phyloP scores from a whole-genome alignment of 306 rosid species.

The Urtica urens region DNA sequence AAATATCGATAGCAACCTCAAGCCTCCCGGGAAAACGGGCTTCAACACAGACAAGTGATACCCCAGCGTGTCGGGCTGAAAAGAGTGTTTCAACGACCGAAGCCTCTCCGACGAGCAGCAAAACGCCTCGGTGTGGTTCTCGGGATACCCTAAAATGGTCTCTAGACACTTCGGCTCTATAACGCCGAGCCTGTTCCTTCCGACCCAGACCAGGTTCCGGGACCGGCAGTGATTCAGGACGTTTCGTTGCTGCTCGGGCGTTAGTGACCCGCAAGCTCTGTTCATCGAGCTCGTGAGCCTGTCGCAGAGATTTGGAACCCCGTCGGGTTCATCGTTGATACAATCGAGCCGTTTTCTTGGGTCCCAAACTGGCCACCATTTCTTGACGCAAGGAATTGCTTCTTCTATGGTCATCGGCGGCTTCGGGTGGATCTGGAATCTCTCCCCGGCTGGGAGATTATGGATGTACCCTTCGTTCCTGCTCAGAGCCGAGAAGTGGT shows the following conservation, averaged over 20 bases:
- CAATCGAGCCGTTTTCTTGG: slow-evolving; percentile 52
- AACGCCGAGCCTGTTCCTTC: slow-evolving; percentile 44
- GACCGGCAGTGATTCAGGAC: slow-evolving; percentile 48
- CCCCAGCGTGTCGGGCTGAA: slow-evolving; percentile 78
- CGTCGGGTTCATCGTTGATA: slow-evolving; percentile 50
- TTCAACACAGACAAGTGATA: slow-evolving; percentile 65
- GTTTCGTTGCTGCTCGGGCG: slow-evolving; percentile 49
- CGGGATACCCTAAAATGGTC: slow-evolving; percentile 66
- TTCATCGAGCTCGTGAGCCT: slow-evolving; percentile 38
- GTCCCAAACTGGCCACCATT: slow-evolving; percentile 97
- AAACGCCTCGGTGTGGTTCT: slow-evolving; percentile 42
- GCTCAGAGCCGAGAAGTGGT: slow-evolving; percentile 52
- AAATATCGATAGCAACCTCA: slow-evolving; percentile 55
- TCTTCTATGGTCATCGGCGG: slow-evolving; percentile 69
- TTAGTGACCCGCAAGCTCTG: slow-evolving; percentile 35
- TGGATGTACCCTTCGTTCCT: slow-evolving; percentile 85
- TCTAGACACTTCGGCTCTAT: slow-evolving; percentile 58
- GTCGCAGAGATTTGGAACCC: slow-evolving; percentile 50
- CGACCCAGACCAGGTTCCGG: slow-evolving; percentile 67
- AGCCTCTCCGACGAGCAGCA: slow-evolving; percentile 46
- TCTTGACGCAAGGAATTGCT: slow-evolving; percentile 48
- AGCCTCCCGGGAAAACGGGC: slow-evolving; percentile 52
- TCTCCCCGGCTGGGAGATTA: slow-evolving; percentile 73
- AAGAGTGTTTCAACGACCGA: slow-evolving; percentile 43
- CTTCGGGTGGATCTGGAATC: slow-evolving; percentile 47